Evolutionary conservation across 306 rosid genomes (phyloP).

Genomic region (Dryas alaskensis): DNA sequence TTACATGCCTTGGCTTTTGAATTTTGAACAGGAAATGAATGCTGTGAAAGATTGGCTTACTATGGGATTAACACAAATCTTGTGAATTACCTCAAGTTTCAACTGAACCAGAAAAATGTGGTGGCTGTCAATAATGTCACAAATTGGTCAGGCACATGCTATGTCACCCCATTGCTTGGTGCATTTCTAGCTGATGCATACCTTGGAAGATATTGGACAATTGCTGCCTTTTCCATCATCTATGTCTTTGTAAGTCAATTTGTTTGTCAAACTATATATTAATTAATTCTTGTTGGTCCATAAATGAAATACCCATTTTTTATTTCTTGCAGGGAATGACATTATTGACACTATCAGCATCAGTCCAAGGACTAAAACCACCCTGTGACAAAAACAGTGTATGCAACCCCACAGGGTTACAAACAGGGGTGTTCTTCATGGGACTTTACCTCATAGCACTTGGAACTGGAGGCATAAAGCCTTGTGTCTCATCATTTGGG

Average conservation of each 20-base stretch:
- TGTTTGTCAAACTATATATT: not conserved
- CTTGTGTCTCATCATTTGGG: constrained; percentile 22
- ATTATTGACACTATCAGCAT: constrained; percentile 24
- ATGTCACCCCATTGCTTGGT: constrained; percentile 28
- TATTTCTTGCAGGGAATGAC: constrained; percentile 27
- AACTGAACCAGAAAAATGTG: constrained; percentile 23
- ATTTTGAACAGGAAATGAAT: constrained; percentile 16
- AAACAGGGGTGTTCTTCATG: constrained; percentile 17
- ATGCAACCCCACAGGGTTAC: constrained; percentile 20
- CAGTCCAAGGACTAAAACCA: constrained; percentile 27
- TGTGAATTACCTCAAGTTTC: constrained; percentile 24
- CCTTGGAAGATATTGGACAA: constrained; percentile 28
- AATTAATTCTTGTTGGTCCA: not conserved
- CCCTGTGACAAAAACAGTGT: constrained; percentile 12
- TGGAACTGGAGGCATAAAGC: constrained; percentile 25
- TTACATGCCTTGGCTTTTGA: not conserved
- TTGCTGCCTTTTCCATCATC: constrained; percentile 23
- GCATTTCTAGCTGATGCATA: constrained; percentile 37
- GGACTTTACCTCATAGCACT: constrained; percentile 29
- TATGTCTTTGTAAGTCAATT: constrained; percentile 24
- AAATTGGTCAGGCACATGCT: constrained; percentile 24
- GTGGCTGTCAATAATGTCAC: constrained; percentile 28
- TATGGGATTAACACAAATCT: constrained; percentile 24
- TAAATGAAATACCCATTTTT: not conserved
- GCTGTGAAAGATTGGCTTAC: constrained; percentile 31